Percentiles rank a stretch among this genome's conserved stretches.
Conservation (phyloP, 768 basidiomycete species). For the Naganishia kalamii region DNA sequence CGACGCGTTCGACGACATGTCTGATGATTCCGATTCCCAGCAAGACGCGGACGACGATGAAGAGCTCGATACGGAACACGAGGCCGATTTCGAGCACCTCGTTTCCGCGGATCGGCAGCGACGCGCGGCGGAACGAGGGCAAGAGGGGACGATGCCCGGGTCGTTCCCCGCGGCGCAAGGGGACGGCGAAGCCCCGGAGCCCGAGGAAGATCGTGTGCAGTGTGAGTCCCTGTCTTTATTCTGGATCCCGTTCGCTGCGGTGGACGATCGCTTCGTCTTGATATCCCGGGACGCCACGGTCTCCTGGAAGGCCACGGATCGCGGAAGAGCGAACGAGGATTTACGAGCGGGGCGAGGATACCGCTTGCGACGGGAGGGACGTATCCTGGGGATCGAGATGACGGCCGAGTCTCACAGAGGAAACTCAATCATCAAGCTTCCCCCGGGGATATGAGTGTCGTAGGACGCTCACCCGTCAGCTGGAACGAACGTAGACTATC, state of each 20-base stretch:
- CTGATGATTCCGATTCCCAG: slow-evolving; percentile 6
- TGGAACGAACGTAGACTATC: too few relatives aligned
- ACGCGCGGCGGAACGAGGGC: slow-evolving; percentile 24
- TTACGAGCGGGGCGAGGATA: too few relatives aligned
- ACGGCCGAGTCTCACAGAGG: too few relatives aligned
- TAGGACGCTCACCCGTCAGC: too few relatives aligned
- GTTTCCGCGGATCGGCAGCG: slow-evolving; percentile 18
- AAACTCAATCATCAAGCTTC: too few relatives aligned
- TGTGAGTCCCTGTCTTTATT: slow-evolving; percentile 11
- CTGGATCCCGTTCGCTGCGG: neutral
- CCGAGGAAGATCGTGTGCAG: neutral
- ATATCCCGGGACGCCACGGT: neutral
- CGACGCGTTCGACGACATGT: slow-evolving; percentile 11
- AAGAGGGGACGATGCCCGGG: slow-evolving; percentile 15
- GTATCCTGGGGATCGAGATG: too few relatives aligned
- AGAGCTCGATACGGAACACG: neutral
- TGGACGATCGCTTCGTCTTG: neutral
- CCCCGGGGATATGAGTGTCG: too few relatives aligned
- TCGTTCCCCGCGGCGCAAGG: slow-evolving; percentile 19
- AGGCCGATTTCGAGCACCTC: neutral
- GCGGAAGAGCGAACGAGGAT: too few relatives aligned
- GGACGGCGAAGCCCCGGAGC: slow-evolving; percentile 24
- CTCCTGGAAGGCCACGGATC: too few relatives aligned
- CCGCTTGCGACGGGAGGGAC: too few relatives aligned
- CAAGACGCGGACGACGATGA: slow-evolving; percentile 19